These are phyloP conservation scores for Ceratobasidium sp. DNA, from an alignment of 1,284 basidiomycete species.

Conservation along the genomic window DNA sequence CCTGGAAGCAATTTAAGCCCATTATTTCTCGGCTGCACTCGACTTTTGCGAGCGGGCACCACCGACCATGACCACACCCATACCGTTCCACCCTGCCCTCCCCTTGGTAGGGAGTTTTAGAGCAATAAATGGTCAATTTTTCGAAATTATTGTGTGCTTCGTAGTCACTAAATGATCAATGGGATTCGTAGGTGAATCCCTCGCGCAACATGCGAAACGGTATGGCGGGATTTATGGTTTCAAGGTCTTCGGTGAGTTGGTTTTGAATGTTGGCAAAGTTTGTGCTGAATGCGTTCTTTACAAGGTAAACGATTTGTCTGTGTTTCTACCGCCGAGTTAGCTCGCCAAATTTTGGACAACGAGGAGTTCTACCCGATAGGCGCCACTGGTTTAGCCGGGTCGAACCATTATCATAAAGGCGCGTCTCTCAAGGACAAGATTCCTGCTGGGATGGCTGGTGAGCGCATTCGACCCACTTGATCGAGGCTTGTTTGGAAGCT, in stretches of 20 bases:
- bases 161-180: slow-evolving; percentile 52
- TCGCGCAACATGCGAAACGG: slow-evolving; percentile 60
- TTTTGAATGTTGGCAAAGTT: not conserved
- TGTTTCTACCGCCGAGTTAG: slow-evolving; percentile 60
- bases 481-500: slow-evolving; percentile 61
- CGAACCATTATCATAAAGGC: slow-evolving; percentile 65
- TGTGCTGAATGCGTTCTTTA: not conserved
- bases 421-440: slow-evolving; percentile 59
- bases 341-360: slow-evolving; percentile 64
- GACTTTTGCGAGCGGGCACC: slow-evolving; percentile 52
- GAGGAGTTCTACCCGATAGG: slow-evolving; percentile 63
- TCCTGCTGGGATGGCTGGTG: not conserved
- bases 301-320: slow-evolving; percentile 56
- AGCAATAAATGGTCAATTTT: slow-evolving; percentile 49
- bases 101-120: slow-evolving; percentile 64
- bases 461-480: slow-evolving; percentile 54
- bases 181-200: slow-evolving; percentile 52
- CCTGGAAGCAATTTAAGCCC: too few species aligned
- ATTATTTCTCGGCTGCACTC: too few species aligned
- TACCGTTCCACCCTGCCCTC: slow-evolving; percentile 54
- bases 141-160: not conserved
- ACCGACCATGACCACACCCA: slow-evolving; percentile 55
- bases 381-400: slow-evolving; percentile 58
- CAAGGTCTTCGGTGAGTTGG: slow-evolving; percentile 58
- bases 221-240: slow-evolving; percentile 66